Evolutionary conservation across 441 rosid genomes (phyloP), one percentile per base, ranked within the genome.

Genomic region (Pelargonium australe): DNA sequence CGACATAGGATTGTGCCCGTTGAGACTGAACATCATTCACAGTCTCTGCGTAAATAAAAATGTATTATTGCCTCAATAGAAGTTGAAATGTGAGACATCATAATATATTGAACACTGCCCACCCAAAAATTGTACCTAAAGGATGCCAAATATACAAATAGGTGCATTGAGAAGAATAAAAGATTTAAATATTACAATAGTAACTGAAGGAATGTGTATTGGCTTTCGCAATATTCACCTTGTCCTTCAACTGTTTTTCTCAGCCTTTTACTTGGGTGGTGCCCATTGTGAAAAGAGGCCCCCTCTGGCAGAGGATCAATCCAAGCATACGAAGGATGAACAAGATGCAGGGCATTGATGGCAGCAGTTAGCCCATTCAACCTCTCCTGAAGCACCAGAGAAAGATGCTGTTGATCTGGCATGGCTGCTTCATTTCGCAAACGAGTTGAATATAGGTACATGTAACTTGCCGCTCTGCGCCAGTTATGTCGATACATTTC

Each of bases 401-500:
- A 84, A 68, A 70, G 61, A 23, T 84, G 84, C 76, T 84, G 92
- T 74, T 76, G 73, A 80, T 92, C 93, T 70, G 80, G 86, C 71
- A 78, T 63, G 76, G 74, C 70, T 47, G 85, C 77, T 80, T 92
- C 94, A 53, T 74, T 84, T 83, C 85, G 85, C 82, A 95, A 80
- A 69, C 97, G 95, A 78, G 79, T 77, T 72, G 97, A 77, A 77
- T 85, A 90, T 37, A 79, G 85, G 78, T 92, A 95, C 64, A 95
- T 86, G 83, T 87, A 95, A 81, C 80, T 80, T 57, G 99, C 99
- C 14, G 99, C 97, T 81, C 73, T 86, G 78, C 91, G 83, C 99
- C 99, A 95, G 68, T 92, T 95, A 76, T 95, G 96, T 75, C 84
- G 84, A 75, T 85, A 89, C 93, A 86, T 88, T 79, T 95, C 99